Evolutionary conservation across 495 filamentous ascomycete species (phyloP), one percentile per base, ranked within the genome.

Genomic region (Cladorrhinum samala): DNA sequence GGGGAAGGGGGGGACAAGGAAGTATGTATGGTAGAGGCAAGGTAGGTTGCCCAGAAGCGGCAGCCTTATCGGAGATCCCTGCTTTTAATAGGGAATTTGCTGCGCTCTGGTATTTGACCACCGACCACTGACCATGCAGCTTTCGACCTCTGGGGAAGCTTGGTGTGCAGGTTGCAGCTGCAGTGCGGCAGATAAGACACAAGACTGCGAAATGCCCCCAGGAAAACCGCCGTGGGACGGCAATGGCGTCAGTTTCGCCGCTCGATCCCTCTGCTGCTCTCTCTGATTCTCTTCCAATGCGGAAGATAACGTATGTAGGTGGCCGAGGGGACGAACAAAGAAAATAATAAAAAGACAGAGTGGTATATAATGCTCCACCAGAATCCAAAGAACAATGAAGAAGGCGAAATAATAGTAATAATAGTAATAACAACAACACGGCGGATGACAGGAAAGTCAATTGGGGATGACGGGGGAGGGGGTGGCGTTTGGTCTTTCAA

Each of bases 1-100:
- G 50, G 47, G 18, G 37, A 30, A 24, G 44, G 53, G 39, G 50
- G 21, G 54, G 47, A 38, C 45, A 48, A 30, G 56, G 57, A 57
- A 57, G 61, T 33, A 11, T 33, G 27, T n/a, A 33, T 11, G 11
- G 11, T 5, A 33, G 27, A 33, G 6, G 27, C 6, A 11, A 33
- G 27, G 27, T 33, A 33, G 27, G 27, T 33, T 6, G 27, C 11
- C 56, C 57, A 60, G 63, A 27, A 62, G 57, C 55, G 50, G 60
- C 58, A 68, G 67, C 65, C 70, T 73, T 73, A 73, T 73, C 69
- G 64, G 54, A 48, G 57, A 71, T 64, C 66, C 68, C 64, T 65
- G 63, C 27, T 50, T 60, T 54, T 47, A 48, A 17, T 25, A 53
- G 39, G 45, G 45, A 47, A 47, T 47, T 47, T 41, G 39, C n/a